These are phyloP conservation scores for Kondoa malvinella DNA, from an alignment of 768 basidiomycete species.

Conservation along the genomic window DNA sequence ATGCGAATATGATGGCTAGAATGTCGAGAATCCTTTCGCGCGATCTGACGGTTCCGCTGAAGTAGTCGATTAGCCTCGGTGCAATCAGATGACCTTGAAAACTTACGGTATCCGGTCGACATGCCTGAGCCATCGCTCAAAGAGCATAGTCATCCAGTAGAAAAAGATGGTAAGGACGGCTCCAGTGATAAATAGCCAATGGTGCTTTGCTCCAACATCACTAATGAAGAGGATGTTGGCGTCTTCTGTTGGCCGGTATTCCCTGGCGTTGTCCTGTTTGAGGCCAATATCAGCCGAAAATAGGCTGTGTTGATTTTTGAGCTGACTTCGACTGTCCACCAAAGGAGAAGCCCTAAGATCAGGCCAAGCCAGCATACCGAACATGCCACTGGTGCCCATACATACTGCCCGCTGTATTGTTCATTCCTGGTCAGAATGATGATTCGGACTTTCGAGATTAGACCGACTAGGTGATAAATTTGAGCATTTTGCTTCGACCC, in stretches of 20 bases:
- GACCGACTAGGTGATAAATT: background rate
- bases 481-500: background rate
- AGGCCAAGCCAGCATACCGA: slow-evolving; percentile 1
- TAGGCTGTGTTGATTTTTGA: background rate
- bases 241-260: background rate
- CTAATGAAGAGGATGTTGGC: slow-evolving; percentile 30
- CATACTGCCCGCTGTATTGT: background rate
- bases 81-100: too few relatives aligned
- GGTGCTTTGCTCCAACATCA: slow-evolving; percentile 30
- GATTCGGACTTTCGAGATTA: too few relatives aligned
- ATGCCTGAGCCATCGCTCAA: slow-evolving; percentile 34
- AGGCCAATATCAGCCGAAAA: background rate
- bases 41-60: too few relatives aligned
- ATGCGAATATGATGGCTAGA: slow-evolving; percentile 31
- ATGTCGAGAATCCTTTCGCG: slow-evolving; percentile 29
- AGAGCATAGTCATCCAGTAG: slow-evolving; percentile 31
- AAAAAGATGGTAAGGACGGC: slow-evolving; percentile 24
- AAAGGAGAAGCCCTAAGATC: background rate
- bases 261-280: background rate
- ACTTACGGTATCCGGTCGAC: slow-evolving; percentile 33
- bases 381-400: background rate
- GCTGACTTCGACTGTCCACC: slow-evolving; percentile 1
- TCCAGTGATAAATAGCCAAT: slow-evolving; percentile 28
- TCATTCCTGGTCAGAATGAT: background rate
- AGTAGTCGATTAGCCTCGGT: too few relatives aligned